phyloP scores from a whole-genome alignment of 441 rosid genomes.

The Populus trichocarpa region DNA sequence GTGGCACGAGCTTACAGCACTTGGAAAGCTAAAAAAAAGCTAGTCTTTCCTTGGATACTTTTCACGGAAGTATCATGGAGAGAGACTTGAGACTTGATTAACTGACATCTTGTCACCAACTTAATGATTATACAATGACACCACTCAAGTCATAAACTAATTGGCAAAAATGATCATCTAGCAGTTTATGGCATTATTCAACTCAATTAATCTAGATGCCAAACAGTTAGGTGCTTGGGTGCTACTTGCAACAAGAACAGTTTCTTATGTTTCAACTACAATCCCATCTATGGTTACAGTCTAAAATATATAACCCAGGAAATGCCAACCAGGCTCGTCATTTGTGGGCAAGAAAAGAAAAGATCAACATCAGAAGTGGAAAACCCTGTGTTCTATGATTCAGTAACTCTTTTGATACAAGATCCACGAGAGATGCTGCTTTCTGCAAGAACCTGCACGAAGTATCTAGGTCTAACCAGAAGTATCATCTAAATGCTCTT shows the following conservation, averaged over 20 bases:
- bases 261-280: neutral
- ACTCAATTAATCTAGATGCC: neutral
- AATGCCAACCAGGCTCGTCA: neutral
- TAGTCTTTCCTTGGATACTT: neutral
- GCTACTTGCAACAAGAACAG: neutral
- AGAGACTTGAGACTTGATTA: neutral
- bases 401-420: neutral
- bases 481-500: neutral
- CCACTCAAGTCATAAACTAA: neutral
- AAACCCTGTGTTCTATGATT: neutral
- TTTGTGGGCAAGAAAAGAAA: neutral
- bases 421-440: neutral
- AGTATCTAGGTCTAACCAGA: neutral
- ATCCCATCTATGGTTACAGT: neutral
- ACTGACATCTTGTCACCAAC: neutral
- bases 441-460: neutral
- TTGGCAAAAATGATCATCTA: neutral
- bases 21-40: neutral
- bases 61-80: neutral
- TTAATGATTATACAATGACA: neutral
- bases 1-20: neutral
- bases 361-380: neutral
- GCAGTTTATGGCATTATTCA: neutral
- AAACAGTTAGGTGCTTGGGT: neutral
- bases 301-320: neutral